phyloP scores from a whole-genome alignment of 768 basidiomycete species.

The Termitomyces sp. region DNA sequence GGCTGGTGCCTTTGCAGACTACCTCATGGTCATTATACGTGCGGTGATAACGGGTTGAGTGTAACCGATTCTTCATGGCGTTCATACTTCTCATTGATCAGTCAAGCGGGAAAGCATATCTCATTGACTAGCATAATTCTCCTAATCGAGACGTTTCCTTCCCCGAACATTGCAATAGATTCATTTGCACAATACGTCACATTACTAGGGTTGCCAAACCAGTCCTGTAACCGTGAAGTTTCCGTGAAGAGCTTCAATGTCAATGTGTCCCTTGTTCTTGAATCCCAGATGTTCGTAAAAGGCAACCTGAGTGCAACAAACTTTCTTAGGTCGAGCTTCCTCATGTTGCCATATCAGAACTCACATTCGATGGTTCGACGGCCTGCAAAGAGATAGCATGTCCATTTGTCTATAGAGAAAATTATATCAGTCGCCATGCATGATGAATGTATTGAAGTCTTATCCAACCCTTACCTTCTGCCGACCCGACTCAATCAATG shows the following conservation, averaged over 20 bases:
- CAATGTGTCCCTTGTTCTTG: constrained; percentile 2
- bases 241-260: constrained; percentile 5
- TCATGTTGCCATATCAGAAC: neutral
- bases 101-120: no score
- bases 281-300: constrained; percentile 10
- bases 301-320: neutral
- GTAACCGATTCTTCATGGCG: no score
- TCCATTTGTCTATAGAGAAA: neutral
- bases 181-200: neutral
- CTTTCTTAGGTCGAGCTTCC: neutral
- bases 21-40: no score
- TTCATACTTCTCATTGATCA: no score
- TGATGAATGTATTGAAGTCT: neutral
- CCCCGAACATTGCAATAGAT: no score
- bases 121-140: no score
- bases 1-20: no score
- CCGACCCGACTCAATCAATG: constrained; percentile 6
- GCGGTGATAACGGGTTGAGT: no score
- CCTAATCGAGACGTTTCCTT: no score
- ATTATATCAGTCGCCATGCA: neutral
- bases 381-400: constrained; percentile 2
- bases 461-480: neutral
- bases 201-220: constrained; percentile 1
- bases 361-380: constrained; percentile 5
- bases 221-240: constrained; percentile 5